These are phyloP conservation scores for Thalassiosira mediterranea DNA, from an alignment of 352 stramenopile species.

Conservation along the genomic window DNA sequence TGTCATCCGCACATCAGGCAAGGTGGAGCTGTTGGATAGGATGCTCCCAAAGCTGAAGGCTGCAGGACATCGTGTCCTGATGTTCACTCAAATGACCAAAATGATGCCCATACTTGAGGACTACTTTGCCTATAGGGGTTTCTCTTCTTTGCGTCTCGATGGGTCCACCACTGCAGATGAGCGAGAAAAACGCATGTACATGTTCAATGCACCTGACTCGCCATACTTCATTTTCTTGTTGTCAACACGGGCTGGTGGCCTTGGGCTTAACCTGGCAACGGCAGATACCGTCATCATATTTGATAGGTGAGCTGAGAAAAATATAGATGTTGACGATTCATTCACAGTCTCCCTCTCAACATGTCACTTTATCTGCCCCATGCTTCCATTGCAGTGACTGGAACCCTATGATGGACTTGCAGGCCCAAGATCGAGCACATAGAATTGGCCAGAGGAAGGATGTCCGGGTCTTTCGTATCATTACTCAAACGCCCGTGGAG, in stretches of 20 bases:
- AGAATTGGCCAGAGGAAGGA: slow-evolving; percentile 98
- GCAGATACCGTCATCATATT: slow-evolving; percentile 99
- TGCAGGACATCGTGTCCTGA: slow-evolving; percentile 94
- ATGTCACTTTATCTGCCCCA: no score
- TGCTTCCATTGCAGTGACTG: slow-evolving; percentile 91
- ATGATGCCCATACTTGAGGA: slow-evolving; percentile 99
- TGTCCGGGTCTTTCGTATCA: slow-evolving; percentile 96
- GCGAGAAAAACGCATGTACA: slow-evolving; percentile 91
- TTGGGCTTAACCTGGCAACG: slow-evolving; percentile 97
- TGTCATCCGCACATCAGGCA: slow-evolving; percentile 89
- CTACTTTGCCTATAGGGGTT: slow-evolving; percentile 91
- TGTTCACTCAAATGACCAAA: slow-evolving; percentile 99
- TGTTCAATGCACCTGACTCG: slow-evolving; percentile 96
- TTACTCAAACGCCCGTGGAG: slow-evolving; percentile 97
- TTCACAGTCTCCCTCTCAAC: no score
- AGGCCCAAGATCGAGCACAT: slow-evolving; percentile 98
- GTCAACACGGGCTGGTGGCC: slow-evolving; percentile 94
- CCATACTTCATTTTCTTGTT: slow-evolving; percentile 98
- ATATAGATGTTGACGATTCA: no score
- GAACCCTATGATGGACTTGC: slow-evolving; percentile 94
- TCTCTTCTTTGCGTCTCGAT: slow-evolving; percentile 92
- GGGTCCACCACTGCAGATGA: slow-evolving; percentile 87
- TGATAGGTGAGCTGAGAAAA: slow-evolving; percentile 89
- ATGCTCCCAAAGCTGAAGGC: slow-evolving; percentile 96
- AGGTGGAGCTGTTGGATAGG: slow-evolving; percentile 96